phyloP scores from a whole-genome alignment of 768 basidiomycete genomes.

The Auriscalpium orientale region DNA sequence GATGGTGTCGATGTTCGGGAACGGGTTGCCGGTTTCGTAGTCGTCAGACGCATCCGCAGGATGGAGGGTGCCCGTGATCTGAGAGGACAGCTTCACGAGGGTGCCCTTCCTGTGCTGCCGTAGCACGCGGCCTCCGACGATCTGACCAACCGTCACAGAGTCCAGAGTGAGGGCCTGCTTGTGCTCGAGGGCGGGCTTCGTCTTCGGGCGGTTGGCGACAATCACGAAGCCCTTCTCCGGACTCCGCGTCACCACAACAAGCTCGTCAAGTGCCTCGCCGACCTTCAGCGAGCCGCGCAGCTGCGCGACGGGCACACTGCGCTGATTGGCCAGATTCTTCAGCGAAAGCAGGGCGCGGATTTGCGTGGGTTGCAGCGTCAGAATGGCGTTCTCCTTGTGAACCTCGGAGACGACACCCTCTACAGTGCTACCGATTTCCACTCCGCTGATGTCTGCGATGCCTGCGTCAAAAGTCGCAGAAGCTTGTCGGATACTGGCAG shows the following conservation, averaged over 20 bases:
- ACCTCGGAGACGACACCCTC: slow-evolving; percentile 69
- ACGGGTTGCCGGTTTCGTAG: slow-evolving; percentile 48
- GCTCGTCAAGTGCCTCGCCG: slow-evolving; percentile 64
- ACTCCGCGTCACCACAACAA: slow-evolving; percentile 87
- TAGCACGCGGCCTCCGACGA: slow-evolving; percentile 74
- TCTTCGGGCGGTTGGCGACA: slow-evolving; percentile 65
- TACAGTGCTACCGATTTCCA: slow-evolving; percentile 72
- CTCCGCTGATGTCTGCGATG: slow-evolving; percentile 55
- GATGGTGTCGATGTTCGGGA: slow-evolving; percentile 57
- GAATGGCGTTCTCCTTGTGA: slow-evolving; percentile 76
- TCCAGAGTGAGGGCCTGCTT: slow-evolving; percentile 57
- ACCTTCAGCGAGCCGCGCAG: slow-evolving; percentile 53
- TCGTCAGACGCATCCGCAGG: slow-evolving; percentile 80
- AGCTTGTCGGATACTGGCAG: slow-evolving; percentile 85
- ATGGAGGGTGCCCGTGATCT: slow-evolving; percentile 70
- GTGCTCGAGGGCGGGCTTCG: slow-evolving; percentile 37
- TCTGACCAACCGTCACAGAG: slow-evolving; percentile 59
- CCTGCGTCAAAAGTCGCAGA: slow-evolving; percentile 39
- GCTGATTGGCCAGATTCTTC: slow-evolving; percentile 79
- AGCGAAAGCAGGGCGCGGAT: slow-evolving; percentile 80
- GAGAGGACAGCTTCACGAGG: slow-evolving; percentile 65
- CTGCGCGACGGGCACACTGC: slow-evolving; percentile 56
- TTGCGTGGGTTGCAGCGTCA: slow-evolving; percentile 62
- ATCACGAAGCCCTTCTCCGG: slow-evolving; percentile 81
- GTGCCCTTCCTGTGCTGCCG: slow-evolving; percentile 66